phyloP scores from a whole-genome alignment of 164 flowering plant genomes.

The Platanus orientalis region DNA sequence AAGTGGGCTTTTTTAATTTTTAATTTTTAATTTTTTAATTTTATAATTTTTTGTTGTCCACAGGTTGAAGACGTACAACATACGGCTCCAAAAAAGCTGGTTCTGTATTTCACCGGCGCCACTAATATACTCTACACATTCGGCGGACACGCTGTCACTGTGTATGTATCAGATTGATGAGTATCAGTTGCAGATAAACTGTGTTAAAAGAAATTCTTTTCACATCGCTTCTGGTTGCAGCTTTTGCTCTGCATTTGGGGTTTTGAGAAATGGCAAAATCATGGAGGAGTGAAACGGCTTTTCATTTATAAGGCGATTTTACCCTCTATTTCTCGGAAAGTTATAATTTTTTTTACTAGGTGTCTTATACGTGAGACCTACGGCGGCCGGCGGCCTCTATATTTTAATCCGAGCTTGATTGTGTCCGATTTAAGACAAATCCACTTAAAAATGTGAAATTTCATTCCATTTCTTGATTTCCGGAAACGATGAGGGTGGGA shows the following conservation, averaged over 20 bases:
- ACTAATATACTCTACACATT: conserved; percentile 91
- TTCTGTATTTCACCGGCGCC: conserved; percentile 91
- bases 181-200: too few species aligned
- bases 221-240: conserved; percentile 46
- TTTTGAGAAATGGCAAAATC: conserved; percentile 28
- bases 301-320: background rate
- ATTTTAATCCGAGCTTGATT: too few species aligned
- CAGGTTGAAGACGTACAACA: conserved; percentile 71
- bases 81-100: conserved; percentile 64
- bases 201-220: conserved; percentile 9
- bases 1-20: background rate
- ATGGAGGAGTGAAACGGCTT: conserved; percentile 4
- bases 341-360: too few species aligned
- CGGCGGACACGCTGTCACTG: conserved; percentile 96
- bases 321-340: background rate
- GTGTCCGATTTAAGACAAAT: too few species aligned
- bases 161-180: conserved; percentile 37
- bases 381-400: too few species aligned
- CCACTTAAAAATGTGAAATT: too few species aligned
- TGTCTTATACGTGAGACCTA: too few species aligned
- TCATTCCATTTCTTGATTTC: too few species aligned
- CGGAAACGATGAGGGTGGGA: too few species aligned
- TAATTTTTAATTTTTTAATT: background rate
- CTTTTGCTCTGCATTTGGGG: conserved; percentile 43
- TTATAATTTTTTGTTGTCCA: background rate